phyloP scores from a whole-genome alignment of 192 early-diverging fungal genomes.

The Backusella tuberculispora region DNA sequence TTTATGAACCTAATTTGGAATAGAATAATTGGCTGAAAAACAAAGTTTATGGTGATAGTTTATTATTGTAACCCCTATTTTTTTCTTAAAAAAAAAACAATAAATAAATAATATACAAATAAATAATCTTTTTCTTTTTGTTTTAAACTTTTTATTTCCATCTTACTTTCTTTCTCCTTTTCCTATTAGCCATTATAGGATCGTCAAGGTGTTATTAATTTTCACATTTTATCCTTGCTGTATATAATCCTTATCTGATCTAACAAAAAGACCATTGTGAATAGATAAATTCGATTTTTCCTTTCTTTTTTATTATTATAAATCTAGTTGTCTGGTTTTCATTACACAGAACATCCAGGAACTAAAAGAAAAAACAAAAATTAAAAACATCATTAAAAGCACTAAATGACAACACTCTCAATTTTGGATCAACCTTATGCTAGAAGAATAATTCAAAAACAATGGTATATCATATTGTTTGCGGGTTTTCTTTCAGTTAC shows the following conservation, averaged over 20 bases:
- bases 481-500: conserved; percentile 5
- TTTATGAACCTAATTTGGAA: neutral
- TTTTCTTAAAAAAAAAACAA: too few species aligned
- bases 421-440: conserved; percentile 11
- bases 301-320: neutral
- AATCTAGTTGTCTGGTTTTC: neutral
- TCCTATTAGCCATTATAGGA: neutral
- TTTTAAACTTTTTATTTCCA: neutral
- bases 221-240: neutral
- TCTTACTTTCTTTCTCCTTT: neutral
- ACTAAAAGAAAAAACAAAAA: neutral
- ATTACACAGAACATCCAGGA: neutral
- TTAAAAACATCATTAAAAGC: neutral
- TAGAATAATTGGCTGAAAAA: neutral
- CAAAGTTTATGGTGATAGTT: neutral
- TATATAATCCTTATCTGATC: neutral
- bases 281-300: neutral
- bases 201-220: neutral
- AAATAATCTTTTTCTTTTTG: neutral
- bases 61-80: conserved; percentile 11
- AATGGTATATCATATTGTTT: conserved; percentile 8
- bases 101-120: too few species aligned
- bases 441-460: conserved; percentile 10
- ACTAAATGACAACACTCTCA: conserved; percentile 7
- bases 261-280: neutral